Evolutionary conservation across 2,329 filamentous ascomycete genomes (phyloP), one percentile per base, ranked within the genome.

Genomic region (Rugonectria rugulosa): DNA sequence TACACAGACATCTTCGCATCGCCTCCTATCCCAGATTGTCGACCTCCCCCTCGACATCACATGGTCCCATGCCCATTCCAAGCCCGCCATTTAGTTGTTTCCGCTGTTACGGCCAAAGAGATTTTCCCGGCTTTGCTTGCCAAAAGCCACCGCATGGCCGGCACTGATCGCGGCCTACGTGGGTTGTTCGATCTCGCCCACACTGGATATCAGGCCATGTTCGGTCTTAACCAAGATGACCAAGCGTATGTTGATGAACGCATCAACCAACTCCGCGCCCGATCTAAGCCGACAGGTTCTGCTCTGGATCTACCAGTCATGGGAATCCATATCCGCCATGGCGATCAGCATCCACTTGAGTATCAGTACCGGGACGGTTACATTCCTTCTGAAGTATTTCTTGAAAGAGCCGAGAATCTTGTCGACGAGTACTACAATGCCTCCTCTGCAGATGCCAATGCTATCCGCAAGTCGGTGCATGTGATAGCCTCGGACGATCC

Each of bases 401-500:
- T 81, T 24, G 79, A 86, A 53, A 81, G 77, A n/a, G 87, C 85
- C 1, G 75, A 78, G 29, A 78, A 81, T 10, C 73, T 88, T 20
- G 76, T 88, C 6, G 78, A 83, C 7, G 70, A 75, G 8, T 73
- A 75, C 26, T 77, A 80, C 69, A 82, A 79, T 64, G 73, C 65
- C 20, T 73, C 75, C 3, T 71, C 65, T 4, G 72, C 73, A 9
- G 71, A 77, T 24, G 54, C 66, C 12, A 63, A 72, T 11, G 73
- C 72, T 4, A 73, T 77, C 51, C 67, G 71, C 14, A 73, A 74
- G 19, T 76, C 78, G 20, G 72, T 91, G 32, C 72, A 84, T 6
- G 70, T 96, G 2, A 70, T 96, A 21, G 90, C 91, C 5, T 93
- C 90, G 0, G 92, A 96, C 69, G 91, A 96, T 68, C 90, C 91